Conservation (phyloP, 164 flowering plant genomes). For the Tetrastigma voinierianum region DNA sequence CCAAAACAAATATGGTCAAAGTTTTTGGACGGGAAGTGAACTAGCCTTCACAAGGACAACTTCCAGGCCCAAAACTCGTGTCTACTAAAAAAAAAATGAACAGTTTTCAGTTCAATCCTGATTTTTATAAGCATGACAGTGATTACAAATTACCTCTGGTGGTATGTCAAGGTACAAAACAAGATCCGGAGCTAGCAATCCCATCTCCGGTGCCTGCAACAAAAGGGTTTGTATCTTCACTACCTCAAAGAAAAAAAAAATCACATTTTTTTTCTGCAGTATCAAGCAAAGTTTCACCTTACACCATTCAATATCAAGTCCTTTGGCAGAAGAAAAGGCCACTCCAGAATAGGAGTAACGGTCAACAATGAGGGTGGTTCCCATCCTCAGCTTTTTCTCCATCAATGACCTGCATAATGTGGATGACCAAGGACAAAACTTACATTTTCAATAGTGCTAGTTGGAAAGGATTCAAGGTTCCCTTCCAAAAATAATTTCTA, state of each 20-base stretch:
- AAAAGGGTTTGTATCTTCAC: background rate
- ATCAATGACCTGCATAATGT: constrained; percentile 60
- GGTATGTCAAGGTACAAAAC: constrained; percentile 66
- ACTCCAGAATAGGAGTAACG: constrained; percentile 93
- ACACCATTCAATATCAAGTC: constrained; percentile 90
- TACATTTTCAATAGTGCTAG: too few species aligned
- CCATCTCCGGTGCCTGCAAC: constrained; percentile 68
- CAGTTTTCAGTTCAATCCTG: too few species aligned
- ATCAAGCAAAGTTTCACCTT: constrained; percentile 44
- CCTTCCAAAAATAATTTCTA: too few species aligned
- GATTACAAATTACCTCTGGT: constrained; percentile 53
- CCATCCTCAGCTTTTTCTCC: constrained; percentile 70
- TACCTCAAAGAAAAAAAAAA: background rate
- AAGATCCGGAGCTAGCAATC: constrained; percentile 75
- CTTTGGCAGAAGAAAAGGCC: constrained; percentile 92
- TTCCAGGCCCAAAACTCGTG: too few species aligned
- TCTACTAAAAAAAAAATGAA: too few species aligned
- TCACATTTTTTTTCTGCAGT: constrained; percentile 1
- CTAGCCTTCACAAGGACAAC: too few species aligned
- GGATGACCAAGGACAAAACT: too few species aligned
- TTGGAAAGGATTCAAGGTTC: too few species aligned
- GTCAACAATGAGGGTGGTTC: constrained; percentile 81
- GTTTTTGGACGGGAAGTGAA: too few species aligned
- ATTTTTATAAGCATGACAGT: too few species aligned
- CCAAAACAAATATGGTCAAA: too few species aligned